Evolutionary conservation across 768 basidiomycete species (phyloP).

Genomic region (Trametes cubensis): DNA sequence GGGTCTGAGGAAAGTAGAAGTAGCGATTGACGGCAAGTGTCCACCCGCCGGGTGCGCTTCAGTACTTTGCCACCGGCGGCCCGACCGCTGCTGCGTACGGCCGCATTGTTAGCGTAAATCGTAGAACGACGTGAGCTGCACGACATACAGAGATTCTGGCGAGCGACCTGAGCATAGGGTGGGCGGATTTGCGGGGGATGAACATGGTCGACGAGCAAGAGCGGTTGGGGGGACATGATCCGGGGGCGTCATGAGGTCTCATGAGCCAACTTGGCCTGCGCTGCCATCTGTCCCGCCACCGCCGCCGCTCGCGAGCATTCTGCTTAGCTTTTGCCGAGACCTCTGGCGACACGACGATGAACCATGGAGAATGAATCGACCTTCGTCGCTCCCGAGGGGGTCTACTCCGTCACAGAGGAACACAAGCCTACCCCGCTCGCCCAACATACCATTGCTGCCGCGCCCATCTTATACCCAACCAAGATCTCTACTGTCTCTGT

Average conservation of each 20-base stretch:
- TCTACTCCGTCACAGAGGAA: conserved; percentile 87
- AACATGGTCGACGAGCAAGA: conserved; percentile 31
- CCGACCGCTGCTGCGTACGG: conserved; percentile 6
- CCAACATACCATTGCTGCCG: conserved; percentile 38
- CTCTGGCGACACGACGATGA: conserved; percentile 29
- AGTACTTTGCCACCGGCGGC: conserved; percentile 55
- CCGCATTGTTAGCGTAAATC: not conserved
- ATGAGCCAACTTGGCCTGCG: conserved; percentile 22
- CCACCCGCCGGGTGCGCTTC: conserved; percentile 82
- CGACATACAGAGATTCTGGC: conserved; percentile 18
- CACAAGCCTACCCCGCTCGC: conserved; percentile 64
- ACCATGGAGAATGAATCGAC: conserved; percentile 81
- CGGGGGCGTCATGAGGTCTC: conserved; percentile 26
- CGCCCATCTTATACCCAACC: conserved; percentile 53
- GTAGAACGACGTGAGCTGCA: conserved; percentile 3
- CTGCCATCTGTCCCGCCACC: conserved; percentile 26
- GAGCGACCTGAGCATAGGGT: conserved; percentile 24
- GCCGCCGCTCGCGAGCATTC: conserved; percentile 20
- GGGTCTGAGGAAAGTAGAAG: conserved; percentile 61
- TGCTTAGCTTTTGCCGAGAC: conserved; percentile 7
- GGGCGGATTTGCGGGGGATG: conserved; percentile 20
- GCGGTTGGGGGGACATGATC: conserved; percentile 30
- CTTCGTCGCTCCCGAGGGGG: conserved; percentile 88
- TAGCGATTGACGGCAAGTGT: conserved; percentile 71
- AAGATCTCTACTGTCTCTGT: conserved; percentile 63